Conservation (phyloP, 2,329 filamentous ascomycete species). For the Pezicula carpinea region DNA sequence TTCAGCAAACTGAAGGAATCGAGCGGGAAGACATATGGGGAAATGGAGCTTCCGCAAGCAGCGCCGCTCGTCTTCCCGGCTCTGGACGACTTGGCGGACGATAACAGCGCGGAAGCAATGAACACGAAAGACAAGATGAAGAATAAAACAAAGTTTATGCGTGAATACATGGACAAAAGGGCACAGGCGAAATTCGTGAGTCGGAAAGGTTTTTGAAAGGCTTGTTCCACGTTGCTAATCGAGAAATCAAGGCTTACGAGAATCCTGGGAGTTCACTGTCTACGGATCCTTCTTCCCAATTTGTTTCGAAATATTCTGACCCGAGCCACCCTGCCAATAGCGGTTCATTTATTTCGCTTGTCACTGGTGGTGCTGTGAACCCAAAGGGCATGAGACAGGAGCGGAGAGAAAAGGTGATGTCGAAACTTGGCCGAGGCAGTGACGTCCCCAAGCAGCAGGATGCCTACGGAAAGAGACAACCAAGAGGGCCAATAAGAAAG, state of each 20-base stretch:
- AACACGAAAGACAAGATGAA: slow-evolving; percentile 28
- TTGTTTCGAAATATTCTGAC: slow-evolving; percentile 44
- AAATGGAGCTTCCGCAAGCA: slow-evolving; percentile 33
- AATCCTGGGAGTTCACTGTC: slow-evolving; percentile 37
- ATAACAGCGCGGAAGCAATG: slow-evolving; percentile 18
- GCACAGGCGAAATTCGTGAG: slow-evolving; percentile 16
- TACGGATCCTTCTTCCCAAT: slow-evolving; percentile 26
- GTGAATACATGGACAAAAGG: slow-evolving; percentile 20
- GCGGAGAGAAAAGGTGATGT: slow-evolving; percentile 6
- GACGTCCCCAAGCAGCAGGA: too few relatives aligned
- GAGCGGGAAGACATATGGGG: slow-evolving; percentile 32
- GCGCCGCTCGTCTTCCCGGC: slow-evolving; percentile 35
- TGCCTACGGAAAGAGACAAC: too few relatives aligned
- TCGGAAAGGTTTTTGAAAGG: slow-evolving; percentile 38
- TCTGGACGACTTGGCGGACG: slow-evolving; percentile 28
- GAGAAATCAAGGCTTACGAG: slow-evolving; percentile 29
- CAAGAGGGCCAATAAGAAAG: slow-evolving; percentile 18
- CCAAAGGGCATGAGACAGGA: slow-evolving; percentile 10
- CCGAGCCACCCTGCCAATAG: slow-evolving; percentile 46
- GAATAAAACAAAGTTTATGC: slow-evolving; percentile 31
- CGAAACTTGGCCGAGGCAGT: slow-evolving; percentile 6
- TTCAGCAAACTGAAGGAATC: slow-evolving; percentile 29
- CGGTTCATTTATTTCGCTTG: slow-evolving; percentile 39
- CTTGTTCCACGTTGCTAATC: slow-evolving; percentile 33
- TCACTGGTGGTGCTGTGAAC: slow-evolving; percentile 40